Base-by-base conservation (phyloP, 768 basidiomycete genomes). In the Calocera cornea region DNA sequence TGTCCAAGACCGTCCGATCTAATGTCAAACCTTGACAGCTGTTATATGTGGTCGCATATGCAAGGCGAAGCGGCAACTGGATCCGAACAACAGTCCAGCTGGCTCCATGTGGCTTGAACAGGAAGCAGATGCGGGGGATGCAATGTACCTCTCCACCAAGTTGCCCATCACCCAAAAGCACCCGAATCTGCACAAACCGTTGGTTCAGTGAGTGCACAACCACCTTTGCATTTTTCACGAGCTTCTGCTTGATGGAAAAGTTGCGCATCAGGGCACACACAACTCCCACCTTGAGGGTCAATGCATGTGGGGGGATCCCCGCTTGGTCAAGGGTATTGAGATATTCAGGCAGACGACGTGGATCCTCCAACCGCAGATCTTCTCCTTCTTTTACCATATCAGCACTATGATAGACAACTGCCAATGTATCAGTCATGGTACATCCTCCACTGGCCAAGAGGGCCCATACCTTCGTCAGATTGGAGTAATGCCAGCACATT, bases 31-130 rank as follows among this genome's bases (percentile, higher is more conserved):
- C 78, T 69, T 79, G 78, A 68, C 79, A 80, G 66, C 78, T 77
- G 66, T 79, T 77, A 71, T 80, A 80, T 33, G 80, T 81, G 2
- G 77, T 78, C 27, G 79, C 78, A 68, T 80, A 79, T 33, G 77
- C 78, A 2, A 75, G 76, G 2, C 76, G 74, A 8, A 80, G 72
- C 7, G 79, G 79, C 65, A 79, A 78, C 70, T 79, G 77, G 2
- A 71, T 67, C 1, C 77, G 69, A 7, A 74, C 65, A 1, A 79
- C 71, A 1, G 77, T 79, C 66, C 78, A 75, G 1, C 73, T 73
- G 1, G 73, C 22, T 2, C n/a, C 72, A 10, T 69, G 66, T 34
- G 77, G 54, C 70, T 49, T 22, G 36, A 68, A 54, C 1, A 63
- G 71, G 70, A 75, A 76, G 1, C 70, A 68, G 40, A 75, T 76